Conservation (phyloP, 2,329 filamentous ascomycete species). For the Penicillium paneum region DNA sequence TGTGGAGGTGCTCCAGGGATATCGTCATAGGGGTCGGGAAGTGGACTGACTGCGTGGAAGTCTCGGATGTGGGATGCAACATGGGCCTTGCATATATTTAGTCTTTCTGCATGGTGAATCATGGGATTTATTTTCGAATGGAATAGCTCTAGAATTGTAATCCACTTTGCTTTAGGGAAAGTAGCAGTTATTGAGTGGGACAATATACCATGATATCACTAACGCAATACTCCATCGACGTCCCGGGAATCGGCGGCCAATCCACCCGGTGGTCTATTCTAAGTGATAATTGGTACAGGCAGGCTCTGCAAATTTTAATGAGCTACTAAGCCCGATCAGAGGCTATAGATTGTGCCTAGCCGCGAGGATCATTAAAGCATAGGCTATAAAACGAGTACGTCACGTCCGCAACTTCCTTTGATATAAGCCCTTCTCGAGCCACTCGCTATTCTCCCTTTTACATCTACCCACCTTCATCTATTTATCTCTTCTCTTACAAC, state of each 20-base stretch:
- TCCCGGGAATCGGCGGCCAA: not conserved
- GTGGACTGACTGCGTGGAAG: constrained; percentile 8
- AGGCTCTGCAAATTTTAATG: not conserved
- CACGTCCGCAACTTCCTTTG: constrained; percentile 10
- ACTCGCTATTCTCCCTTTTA: not conserved
- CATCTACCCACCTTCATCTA: not conserved
- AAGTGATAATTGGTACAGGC: constrained; percentile 1
- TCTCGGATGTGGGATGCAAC: constrained; percentile 16
- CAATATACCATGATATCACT: constrained; percentile 14
- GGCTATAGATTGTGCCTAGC: not conserved
- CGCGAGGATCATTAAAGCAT: not conserved
- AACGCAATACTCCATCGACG: not conserved
- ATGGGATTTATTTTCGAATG: not conserved
- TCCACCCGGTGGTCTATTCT: constrained; percentile 1
- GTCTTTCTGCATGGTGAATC: not conserved
- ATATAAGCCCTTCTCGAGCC: not conserved
- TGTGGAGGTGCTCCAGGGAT: not conserved
- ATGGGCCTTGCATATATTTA: constrained; percentile 7
- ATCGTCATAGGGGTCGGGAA: constrained; percentile 11
- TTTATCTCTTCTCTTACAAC: not conserved
- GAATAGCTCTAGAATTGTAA: not conserved
- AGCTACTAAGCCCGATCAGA: not conserved
- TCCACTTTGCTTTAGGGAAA: not conserved
- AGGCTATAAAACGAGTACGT: constrained; percentile 20
- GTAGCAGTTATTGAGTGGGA: not conserved